A percentile compares a stretch with the other conserved stretches of the same genome.
These are phyloP conservation scores for Phytopythium chamaehyphon DNA, from an alignment of 352 stramenopile genomes.

Conservation along the genomic window DNA sequence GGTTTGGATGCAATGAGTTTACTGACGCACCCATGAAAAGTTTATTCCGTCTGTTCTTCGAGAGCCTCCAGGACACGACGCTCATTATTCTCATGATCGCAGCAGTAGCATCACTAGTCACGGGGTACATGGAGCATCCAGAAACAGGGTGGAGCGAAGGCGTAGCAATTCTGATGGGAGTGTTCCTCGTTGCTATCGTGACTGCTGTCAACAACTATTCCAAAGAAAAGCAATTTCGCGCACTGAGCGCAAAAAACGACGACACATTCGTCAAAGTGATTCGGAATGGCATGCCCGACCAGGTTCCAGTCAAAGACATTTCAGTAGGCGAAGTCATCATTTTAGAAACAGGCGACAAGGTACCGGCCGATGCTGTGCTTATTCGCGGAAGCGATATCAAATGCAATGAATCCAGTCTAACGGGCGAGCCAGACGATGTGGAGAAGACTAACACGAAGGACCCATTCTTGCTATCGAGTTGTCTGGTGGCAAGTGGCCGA, in stretches of 20 bases:
- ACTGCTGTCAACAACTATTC: slow-evolving; percentile 96
- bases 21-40: slow-evolving; percentile 77
- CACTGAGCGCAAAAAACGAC: slow-evolving; percentile 85
- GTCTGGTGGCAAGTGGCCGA: slow-evolving; percentile 64
- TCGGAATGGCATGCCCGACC: slow-evolving; percentile 54
- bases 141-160: slow-evolving; percentile 93
- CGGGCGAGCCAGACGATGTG: slow-evolving; percentile 94
- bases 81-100: slow-evolving; percentile 88
- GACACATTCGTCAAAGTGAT: slow-evolving; percentile 85
- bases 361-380: slow-evolving; percentile 93
- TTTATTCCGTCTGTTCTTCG: slow-evolving; percentile 75
- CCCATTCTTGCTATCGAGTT: slow-evolving; percentile 87
- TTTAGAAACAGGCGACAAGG: slow-evolving; percentile 90
- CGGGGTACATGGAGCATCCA: slow-evolving; percentile 73
- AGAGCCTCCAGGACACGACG: slow-evolving; percentile 88
- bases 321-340: slow-evolving; percentile 89
- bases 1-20: slow-evolving; percentile 68
- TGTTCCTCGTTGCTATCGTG: slow-evolving; percentile 93
- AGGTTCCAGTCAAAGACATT: slow-evolving; percentile 69
- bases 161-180: slow-evolving; percentile 91
- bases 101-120: slow-evolving; percentile 81
- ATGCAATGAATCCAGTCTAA: slow-evolving; percentile 95
- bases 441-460: slow-evolving; percentile 72
- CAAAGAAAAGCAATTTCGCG: slow-evolving; percentile 91
- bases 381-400: slow-evolving; percentile 91